Evolutionary conservation across 805 yeast genomes (phyloP), one percentile per base, ranked within the genome.

Genomic region (Candida palmyrensis): DNA sequence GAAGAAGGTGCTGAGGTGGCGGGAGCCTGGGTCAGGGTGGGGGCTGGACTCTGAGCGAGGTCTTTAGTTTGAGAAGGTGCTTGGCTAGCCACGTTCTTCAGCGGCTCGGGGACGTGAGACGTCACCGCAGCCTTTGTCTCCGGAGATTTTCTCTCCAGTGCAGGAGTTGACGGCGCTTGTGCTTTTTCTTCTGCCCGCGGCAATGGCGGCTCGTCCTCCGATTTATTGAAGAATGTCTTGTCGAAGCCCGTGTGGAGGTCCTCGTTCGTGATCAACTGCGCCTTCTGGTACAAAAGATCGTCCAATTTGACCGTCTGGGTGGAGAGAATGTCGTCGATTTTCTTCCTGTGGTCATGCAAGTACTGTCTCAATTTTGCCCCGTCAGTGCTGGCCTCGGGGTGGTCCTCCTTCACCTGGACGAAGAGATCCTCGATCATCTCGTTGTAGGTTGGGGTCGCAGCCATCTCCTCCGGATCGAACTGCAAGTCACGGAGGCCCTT

Each of bases 201-300:
- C n/a, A n/a, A n/a, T 18, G 54, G 31, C 3, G 47, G 41, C 26
- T 47, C 57, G 12, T 44, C 61, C 4, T 50, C 47, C n/a, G 59
- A 63, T 44, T 79, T 82, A 55, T 87, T 86, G 51, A 87, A 55
- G 44, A 85, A 75, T 0, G 96, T 82, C 27, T 84, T 76, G 53
- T 90, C 95, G 67, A 86, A 92, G 0, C 96, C 97, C 10, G 92
- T 87, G 45, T 78, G 92, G 25, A 88, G 72, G 58, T 90, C 98
- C 11, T 89, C 97, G 32, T 92, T 80, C 3, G 94, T 79, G 43
- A 92, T 89, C 52, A 85, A 82, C 29, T 66, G 51, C 9, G 77
- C 67, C 49, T 84, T 83, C 48, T 89, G 96, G 43, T 75, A 71
- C 44, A 75, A 68, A 35, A 92, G 66, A 21, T 74, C 75, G 25